Conservation (phyloP, 148 eudicot species). For the Fagopyrum tataricum region DNA sequence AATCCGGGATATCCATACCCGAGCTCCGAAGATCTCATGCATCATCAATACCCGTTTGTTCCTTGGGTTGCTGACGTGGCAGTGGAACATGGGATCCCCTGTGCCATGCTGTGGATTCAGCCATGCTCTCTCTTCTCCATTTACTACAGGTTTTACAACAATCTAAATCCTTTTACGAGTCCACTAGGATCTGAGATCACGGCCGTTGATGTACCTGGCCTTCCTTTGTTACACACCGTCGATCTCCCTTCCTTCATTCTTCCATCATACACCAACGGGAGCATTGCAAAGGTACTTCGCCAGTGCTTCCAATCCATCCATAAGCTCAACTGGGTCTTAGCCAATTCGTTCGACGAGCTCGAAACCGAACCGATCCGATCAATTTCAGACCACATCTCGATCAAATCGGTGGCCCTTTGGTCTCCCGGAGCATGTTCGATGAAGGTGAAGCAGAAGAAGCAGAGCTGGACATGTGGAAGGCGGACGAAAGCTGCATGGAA, state of each 20-base stretch:
- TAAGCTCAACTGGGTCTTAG: constrained; percentile 32
- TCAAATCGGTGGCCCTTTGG: constrained; percentile 35
- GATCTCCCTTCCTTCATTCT: constrained; percentile 46
- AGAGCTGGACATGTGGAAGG: constrained; percentile 27
- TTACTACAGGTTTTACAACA: constrained; percentile 30
- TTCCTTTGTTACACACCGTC: constrained; percentile 24
- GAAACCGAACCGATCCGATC: constrained; percentile 28
- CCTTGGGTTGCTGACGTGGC: constrained; percentile 45
- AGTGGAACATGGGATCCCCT: constrained; percentile 23
- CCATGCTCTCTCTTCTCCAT: constrained; percentile 29
- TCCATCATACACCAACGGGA: constrained; percentile 19
- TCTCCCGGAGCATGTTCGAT: constrained; percentile 20
- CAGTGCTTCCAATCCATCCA: constrained; percentile 17
- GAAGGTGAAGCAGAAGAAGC: constrained; percentile 1
- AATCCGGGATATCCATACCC: constrained; percentile 9
- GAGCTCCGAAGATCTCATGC: constrained; percentile 22
- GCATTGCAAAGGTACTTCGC: constrained; percentile 10
- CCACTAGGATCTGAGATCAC: constrained; percentile 12
- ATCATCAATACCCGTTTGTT: constrained; percentile 32
- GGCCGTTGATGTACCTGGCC: constrained; percentile 30
- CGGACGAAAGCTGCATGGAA: constrained; percentile 28
- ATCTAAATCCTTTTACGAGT: constrained; percentile 19
- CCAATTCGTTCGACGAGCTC: constrained; percentile 36
- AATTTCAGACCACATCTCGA: constrained; percentile 12
- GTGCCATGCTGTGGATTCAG: constrained; percentile 45